Evolutionary conservation across 768 basidiomycete genomes (phyloP).

Genomic region (Pleurotus sapidus): DNA sequence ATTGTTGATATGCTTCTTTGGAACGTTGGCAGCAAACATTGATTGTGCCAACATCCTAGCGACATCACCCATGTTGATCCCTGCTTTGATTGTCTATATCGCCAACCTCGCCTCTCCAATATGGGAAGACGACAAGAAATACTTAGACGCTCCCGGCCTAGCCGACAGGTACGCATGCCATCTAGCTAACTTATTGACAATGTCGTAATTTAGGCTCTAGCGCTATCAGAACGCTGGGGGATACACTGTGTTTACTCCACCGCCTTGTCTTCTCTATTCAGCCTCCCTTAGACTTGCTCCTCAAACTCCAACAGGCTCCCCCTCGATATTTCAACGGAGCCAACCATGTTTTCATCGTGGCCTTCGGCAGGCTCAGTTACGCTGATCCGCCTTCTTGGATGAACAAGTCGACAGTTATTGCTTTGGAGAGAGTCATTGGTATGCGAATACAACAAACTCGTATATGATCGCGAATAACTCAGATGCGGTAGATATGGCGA

Average conservation of each 20-base stretch:
- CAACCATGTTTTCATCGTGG: slow-evolving; percentile 70
- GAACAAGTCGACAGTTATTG: slow-evolving; percentile 30
- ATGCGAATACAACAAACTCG: slow-evolving; percentile 14
- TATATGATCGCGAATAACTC: background rate
- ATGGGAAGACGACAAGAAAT: slow-evolving; percentile 61
- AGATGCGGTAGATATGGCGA: slow-evolving; percentile 41
- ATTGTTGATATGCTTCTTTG: slow-evolving; percentile 37
- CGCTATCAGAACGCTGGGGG: slow-evolving; percentile 45
- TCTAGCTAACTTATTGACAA: background rate
- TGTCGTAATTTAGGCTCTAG: slow-evolving; percentile 29
- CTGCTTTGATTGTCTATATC: slow-evolving; percentile 59
- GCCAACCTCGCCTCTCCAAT: slow-evolving; percentile 49
- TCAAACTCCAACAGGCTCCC: slow-evolving; percentile 54
- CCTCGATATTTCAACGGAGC: slow-evolving; percentile 62
- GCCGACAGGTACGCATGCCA: slow-evolving; percentile 31
- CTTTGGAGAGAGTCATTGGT: slow-evolving; percentile 50
- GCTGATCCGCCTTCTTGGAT: slow-evolving; percentile 67
- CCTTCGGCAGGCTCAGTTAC: slow-evolving; percentile 72
- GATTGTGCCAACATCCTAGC: slow-evolving; percentile 34
- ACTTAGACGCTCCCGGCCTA: slow-evolving; percentile 32
- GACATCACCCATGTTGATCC: slow-evolving; percentile 56
- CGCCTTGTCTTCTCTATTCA: slow-evolving; percentile 54
- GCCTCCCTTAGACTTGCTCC: slow-evolving; percentile 48
- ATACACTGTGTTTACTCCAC: slow-evolving; percentile 59
- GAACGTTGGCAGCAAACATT: slow-evolving; percentile 35